Evolutionary conservation across 2,329 filamentous ascomycete species (phyloP).

Genomic region (Ophiognomonia clavigignenti-juglandacearum): DNA sequence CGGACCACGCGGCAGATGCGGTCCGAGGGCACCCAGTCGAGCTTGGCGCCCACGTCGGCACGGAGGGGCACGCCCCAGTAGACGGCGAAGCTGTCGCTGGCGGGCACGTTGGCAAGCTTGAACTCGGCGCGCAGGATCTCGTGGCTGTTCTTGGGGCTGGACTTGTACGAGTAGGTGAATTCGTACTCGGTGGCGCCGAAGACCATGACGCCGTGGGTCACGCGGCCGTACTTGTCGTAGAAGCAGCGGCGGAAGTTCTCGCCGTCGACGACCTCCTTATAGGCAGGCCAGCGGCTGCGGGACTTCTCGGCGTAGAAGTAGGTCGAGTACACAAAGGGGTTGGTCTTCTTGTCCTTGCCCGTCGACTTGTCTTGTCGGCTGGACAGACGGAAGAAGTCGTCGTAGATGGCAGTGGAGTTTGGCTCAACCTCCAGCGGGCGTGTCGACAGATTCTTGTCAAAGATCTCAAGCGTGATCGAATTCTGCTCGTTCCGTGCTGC

Average conservation of each 20-base stretch:
- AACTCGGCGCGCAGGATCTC: slow-evolving; percentile 30
- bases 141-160: slow-evolving; percentile 25
- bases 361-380: slow-evolving; percentile 19
- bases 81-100: slow-evolving; percentile 26
- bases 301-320: slow-evolving; percentile 23
- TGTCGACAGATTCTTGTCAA: slow-evolving; percentile 21
- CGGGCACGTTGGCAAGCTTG: slow-evolving; percentile 13
- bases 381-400: slow-evolving; percentile 23
- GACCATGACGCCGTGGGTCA: slow-evolving; percentile 25
- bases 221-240: slow-evolving; percentile 31
- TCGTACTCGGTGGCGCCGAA: slow-evolving; percentile 25
- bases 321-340: slow-evolving; percentile 15
- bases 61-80: slow-evolving; percentile 29
- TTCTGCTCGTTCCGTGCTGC: slow-evolving; percentile 21
- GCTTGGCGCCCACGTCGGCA: slow-evolving; percentile 22
- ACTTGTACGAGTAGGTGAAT: slow-evolving; percentile 32
- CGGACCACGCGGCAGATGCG: slow-evolving; percentile 30
- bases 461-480: slow-evolving; percentile 25
- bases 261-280: slow-evolving; percentile 22
- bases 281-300: slow-evolving; percentile 21
- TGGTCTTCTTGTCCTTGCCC: slow-evolving; percentile 15
- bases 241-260: slow-evolving; percentile 22
- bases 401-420: slow-evolving; percentile 24
- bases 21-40: slow-evolving; percentile 30
- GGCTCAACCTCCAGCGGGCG: slow-evolving; percentile 19